These are phyloP conservation scores for Monascus purpureus DNA, from an alignment of 495 filamentous ascomycete genomes.

Conservation along the genomic window DNA sequence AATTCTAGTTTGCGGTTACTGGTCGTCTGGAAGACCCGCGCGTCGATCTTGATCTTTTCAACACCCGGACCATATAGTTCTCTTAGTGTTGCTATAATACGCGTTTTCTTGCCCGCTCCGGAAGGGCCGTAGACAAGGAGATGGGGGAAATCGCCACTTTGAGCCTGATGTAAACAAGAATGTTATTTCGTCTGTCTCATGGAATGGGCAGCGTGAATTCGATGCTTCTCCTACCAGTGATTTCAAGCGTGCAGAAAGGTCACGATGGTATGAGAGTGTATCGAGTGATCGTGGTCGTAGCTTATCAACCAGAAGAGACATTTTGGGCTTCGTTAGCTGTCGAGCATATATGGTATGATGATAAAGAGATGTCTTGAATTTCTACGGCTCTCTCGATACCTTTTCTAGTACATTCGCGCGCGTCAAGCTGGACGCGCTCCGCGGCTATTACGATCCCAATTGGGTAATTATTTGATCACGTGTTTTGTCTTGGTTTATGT, in stretches of 20 bases:
- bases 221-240: constrained; percentile 53
- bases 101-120: constrained; percentile 93
- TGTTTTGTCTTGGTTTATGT: too few species aligned
- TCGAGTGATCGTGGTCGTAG: constrained; percentile 84
- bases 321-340: constrained; percentile 14
- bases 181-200: constrained; percentile 1
- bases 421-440: too few species aligned
- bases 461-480: too few species aligned
- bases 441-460: too few species aligned
- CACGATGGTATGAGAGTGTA: constrained; percentile 71
- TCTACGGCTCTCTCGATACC: too few species aligned
- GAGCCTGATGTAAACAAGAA: constrained; percentile 49
- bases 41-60: constrained; percentile 95
- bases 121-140: constrained; percentile 93
- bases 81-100: constrained; percentile 84
- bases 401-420: too few species aligned
- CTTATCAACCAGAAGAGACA: constrained; percentile 86
- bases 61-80: constrained; percentile 85
- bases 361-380: background rate
- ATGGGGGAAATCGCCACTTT: constrained; percentile 94
- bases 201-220: too few species aligned
- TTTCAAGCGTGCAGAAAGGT: constrained; percentile 74
- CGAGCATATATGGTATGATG: background rate
- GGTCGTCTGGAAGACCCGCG: constrained; percentile 87
- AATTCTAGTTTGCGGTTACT: constrained; percentile 96